These are phyloP conservation scores for Blastobotrys ciferrii DNA, from an alignment of 1,139 yeast genomes.

Conservation along the genomic window DNA sequence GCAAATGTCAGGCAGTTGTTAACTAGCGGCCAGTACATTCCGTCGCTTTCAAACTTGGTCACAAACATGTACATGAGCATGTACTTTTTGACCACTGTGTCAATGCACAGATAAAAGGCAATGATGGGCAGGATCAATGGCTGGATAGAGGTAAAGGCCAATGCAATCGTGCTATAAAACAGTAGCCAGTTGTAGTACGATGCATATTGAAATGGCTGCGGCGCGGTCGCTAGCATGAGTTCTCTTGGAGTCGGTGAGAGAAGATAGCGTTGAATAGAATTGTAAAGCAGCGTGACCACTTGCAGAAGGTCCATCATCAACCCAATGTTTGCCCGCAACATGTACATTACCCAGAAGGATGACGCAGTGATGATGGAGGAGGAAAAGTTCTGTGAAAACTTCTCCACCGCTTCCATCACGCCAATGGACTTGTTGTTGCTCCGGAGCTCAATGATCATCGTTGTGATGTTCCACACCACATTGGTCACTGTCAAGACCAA, in stretches of 20 bases:
- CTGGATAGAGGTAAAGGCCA: slow-evolving; percentile 41
- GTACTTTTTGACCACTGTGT: slow-evolving; percentile 39
- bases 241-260: slow-evolving; percentile 41
- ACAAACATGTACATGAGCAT: slow-evolving; percentile 38
- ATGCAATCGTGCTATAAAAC: slow-evolving; percentile 40
- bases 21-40: slow-evolving; percentile 40
- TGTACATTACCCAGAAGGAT: slow-evolving; percentile 44
- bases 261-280: slow-evolving; percentile 31
- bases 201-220: slow-evolving; percentile 40
- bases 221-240: slow-evolving; percentile 37
- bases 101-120: slow-evolving; percentile 35
- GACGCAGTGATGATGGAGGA: slow-evolving; percentile 41
- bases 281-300: slow-evolving; percentile 31
- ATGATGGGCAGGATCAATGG: slow-evolving; percentile 40
- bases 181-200: slow-evolving; percentile 38
- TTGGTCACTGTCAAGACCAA: slow-evolving; percentile 41
- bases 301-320: slow-evolving; percentile 38
- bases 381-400: slow-evolving; percentile 32
- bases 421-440: slow-evolving; percentile 25
- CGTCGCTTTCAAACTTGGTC: slow-evolving; percentile 43
- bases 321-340: slow-evolving; percentile 37
- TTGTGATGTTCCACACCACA: slow-evolving; percentile 40
- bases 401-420: slow-evolving; percentile 9
- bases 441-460: slow-evolving; percentile 33
- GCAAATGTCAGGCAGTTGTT: slow-evolving; percentile 39